Evolutionary conservation across 2,329 filamentous ascomycete genomes (phyloP), one percentile per base, ranked within the genome.

Genomic region (Bertia moriformis): DNA sequence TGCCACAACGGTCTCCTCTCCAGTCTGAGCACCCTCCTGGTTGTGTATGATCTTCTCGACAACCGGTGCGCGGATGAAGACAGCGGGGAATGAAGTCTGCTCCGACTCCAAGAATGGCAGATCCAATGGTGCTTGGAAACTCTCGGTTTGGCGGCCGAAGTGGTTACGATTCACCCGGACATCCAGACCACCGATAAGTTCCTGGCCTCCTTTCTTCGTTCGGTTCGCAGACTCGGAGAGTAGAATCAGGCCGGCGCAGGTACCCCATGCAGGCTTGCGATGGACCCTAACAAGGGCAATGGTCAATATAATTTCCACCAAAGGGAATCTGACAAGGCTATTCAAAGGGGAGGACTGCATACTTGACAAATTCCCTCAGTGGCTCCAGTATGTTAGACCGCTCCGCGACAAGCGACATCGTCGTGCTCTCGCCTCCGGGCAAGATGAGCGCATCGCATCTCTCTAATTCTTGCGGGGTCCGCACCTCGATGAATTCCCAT

Each of bases 11-110:
- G 32, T 35, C 10, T 35, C 32, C 18, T 38, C 37, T 12, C 7
- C 37, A 10, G 18, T 20, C 14, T 38, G 19, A n/a, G 14, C 38
- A 17, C 39, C 39, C 13, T 40, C 4, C 17, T 54, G 42, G 44
- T 49, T 38, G 62, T 69, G 45, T 18, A 94, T 59, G 1, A 96
- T 62, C 52, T 79, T 80, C 56, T 96, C 88, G 1, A 98, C 89
- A 1, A 96, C 81, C 0, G 91, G 91, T 0, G 91, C 91, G 5
- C 91, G 73, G 50, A 98, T 98, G 57, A 98, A 98, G 20, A 96
- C 82, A 1, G 79, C 85, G 2, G 76, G 74, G 53, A 93, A 96
- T 0, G 73, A 69, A n/a, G 49, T 7, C 27, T 49, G 52, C 3
- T 49, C 49, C 13, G 48, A 53, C 13, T 47, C 50, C 4, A 93